These are phyloP conservation scores for Anisodus acutangulus DNA, from an alignment of 257 asterid genomes.

Conservation along the genomic window DNA sequence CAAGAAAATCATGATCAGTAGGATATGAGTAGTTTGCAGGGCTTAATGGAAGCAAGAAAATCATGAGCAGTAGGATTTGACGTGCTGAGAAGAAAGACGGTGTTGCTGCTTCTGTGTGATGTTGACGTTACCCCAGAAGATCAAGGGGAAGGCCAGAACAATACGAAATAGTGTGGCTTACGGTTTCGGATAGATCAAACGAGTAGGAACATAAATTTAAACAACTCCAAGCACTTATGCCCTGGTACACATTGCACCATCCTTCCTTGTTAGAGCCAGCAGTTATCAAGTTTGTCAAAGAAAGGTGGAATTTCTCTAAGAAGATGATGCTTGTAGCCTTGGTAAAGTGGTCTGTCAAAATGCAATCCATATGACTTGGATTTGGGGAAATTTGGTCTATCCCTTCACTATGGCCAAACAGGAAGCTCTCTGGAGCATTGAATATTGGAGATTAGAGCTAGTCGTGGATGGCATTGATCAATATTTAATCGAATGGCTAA, in stretches of 20 bases:
- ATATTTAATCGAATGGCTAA: conserved; percentile 32
- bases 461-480: conserved; percentile 32
- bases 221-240: conserved; percentile 4
- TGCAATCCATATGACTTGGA: conserved; percentile 27
- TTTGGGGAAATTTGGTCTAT: conserved; percentile 26
- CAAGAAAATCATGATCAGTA: too few relatives aligned
- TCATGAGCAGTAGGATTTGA: conserved; percentile 28
- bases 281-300: conserved; percentile 21
- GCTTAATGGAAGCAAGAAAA: too few relatives aligned
- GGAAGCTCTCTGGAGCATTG: conserved; percentile 30
- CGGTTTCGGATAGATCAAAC: conserved; percentile 45
- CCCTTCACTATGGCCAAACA: conserved; percentile 33
- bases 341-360: conserved; percentile 24
- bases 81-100: conserved; percentile 57
- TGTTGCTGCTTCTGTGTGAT: conserved; percentile 68
- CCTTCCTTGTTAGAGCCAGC: conserved; percentile 31
- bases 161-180: conserved; percentile 78
- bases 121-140: conserved; percentile 61
- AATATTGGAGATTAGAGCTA: conserved; percentile 29
- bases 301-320: conserved; percentile 26
- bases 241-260: conserved; percentile 33
- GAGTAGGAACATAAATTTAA: conserved; percentile 26
- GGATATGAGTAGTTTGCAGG: too few relatives aligned
- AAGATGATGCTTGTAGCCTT: conserved; percentile 33
- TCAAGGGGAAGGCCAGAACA: conserved; percentile 48